Evolutionary conservation across 2,329 filamentous ascomycete species (phyloP).

Genomic region (Diplodia corticola): DNA sequence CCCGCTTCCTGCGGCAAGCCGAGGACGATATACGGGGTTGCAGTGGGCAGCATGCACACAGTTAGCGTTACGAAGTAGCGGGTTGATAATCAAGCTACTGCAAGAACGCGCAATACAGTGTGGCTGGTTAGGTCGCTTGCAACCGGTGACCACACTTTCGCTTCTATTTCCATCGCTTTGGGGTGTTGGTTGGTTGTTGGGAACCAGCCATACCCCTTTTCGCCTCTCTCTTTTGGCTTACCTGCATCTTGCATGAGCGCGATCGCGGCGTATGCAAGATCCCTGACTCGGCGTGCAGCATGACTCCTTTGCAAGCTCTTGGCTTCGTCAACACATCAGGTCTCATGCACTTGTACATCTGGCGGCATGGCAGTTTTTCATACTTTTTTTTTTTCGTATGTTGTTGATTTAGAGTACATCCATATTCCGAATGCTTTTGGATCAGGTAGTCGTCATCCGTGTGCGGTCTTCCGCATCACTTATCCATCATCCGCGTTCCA

Average conservation of each 20-base stretch:
- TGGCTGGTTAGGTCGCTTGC: slow-evolving; percentile 14
- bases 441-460: background rate
- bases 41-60: slow-evolving; percentile 17
- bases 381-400: slow-evolving; percentile 6
- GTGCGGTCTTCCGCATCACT: slow-evolving; percentile 7
- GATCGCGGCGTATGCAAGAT: slow-evolving; percentile 16
- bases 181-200: slow-evolving; percentile 4
- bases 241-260: slow-evolving; percentile 10
- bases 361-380: background rate
- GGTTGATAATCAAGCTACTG: slow-evolving; percentile 16
- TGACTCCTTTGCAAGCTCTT: background rate
- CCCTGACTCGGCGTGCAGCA: slow-evolving; percentile 4
- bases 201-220: slow-evolving; percentile 1
- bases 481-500: slow-evolving; percentile 15
- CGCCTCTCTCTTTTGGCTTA: background rate
- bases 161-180: slow-evolving; percentile 10
- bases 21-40: slow-evolving; percentile 8
- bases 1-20: slow-evolving; percentile 13
- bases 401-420: slow-evolving; percentile 17
- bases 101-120: slow-evolving; percentile 20
- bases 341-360: background rate
- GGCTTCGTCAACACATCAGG: background rate
- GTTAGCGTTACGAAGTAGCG: slow-evolving; percentile 16
- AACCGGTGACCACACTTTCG: slow-evolving; percentile 7
- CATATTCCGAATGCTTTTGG: slow-evolving; percentile 14